phyloP scores from a whole-genome alignment of 106 monocot genomes.

The Dactylorhiza incarnata region DNA sequence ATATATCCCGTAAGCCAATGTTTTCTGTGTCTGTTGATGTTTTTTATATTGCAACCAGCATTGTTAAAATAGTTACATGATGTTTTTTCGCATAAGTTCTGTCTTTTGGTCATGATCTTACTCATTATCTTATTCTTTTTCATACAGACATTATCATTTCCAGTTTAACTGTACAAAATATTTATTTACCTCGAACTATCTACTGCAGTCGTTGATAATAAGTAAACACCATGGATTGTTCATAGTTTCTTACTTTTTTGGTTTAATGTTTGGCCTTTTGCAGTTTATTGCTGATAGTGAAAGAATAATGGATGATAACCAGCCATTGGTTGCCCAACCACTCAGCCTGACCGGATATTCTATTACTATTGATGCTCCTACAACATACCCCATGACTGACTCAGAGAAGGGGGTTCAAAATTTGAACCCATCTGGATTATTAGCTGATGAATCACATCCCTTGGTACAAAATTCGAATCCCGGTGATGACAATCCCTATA shows the following conservation, averaged over 20 bases:
- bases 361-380: slow-evolving; percentile 4
- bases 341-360: neutral
- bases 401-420: slow-evolving; percentile 6
- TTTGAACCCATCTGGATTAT: slow-evolving; percentile 1
- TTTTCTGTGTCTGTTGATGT: neutral
- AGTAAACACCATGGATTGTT: neutral
- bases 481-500: slow-evolving; percentile 6
- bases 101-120: neutral
- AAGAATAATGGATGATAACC: slow-evolving; percentile 25
- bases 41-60: neutral
- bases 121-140: neutral
- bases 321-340: slow-evolving; percentile 4
- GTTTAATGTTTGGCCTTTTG: neutral
- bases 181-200: neutral
- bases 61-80: neutral
- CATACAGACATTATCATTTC: neutral
- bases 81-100: neutral
- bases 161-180: neutral
- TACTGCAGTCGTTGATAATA: neutral
- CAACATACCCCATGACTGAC: neutral
- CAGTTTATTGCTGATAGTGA: neutral
- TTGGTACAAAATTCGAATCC: slow-evolving; percentile 10
- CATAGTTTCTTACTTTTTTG: neutral
- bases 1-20: too few species aligned
- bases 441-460: slow-evolving; percentile 1